Percentiles rank a stretch among this genome's conserved stretches.
Evolutionary conservation across 2,329 filamentous ascomycete genomes (phyloP).

Genomic region (Botryotinia calthae): DNA sequence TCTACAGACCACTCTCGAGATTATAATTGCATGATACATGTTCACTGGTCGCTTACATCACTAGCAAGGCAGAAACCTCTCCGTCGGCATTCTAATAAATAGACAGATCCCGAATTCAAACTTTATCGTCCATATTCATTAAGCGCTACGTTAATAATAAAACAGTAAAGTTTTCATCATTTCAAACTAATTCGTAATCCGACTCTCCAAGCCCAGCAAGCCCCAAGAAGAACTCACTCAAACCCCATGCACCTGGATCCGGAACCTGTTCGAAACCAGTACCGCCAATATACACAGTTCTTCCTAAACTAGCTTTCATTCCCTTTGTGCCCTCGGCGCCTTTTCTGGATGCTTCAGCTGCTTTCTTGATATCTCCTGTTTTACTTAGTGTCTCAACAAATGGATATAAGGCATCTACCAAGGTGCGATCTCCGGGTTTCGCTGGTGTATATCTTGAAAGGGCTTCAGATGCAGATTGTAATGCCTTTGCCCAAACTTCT

Average conservation of each 20-base stretch:
- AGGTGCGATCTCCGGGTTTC: slow-evolving; percentile 80
- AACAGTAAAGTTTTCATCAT: not conserved
- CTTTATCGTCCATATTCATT: not conserved
- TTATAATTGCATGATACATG: not conserved
- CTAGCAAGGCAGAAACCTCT: not conserved
- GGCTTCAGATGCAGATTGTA: slow-evolving; percentile 67
- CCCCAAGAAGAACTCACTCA: slow-evolving; percentile 79
- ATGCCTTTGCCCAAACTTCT: slow-evolving; percentile 58
- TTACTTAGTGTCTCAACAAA: slow-evolving; percentile 72
- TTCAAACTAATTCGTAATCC: slow-evolving; percentile 39
- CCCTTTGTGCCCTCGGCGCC: slow-evolving; percentile 84
- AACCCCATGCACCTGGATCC: slow-evolving; percentile 72
- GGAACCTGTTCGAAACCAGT: slow-evolving; percentile 70
- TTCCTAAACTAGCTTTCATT: slow-evolving; percentile 85
- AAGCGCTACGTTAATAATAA: slow-evolving; percentile 4
- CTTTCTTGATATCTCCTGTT: slow-evolving; percentile 65
- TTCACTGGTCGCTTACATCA: not conserved
- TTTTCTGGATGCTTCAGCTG: slow-evolving; percentile 70
- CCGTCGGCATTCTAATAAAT: not conserved
- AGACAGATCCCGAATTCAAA: not conserved
- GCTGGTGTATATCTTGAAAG: slow-evolving; percentile 86
- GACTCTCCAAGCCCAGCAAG: slow-evolving; percentile 52
- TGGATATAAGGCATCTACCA: slow-evolving; percentile 85
- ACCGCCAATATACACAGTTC: slow-evolving; percentile 79
- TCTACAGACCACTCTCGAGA: not conserved